Conservation (phyloP, 495 filamentous ascomycete genomes). For the Aspergillus indologenus region DNA sequence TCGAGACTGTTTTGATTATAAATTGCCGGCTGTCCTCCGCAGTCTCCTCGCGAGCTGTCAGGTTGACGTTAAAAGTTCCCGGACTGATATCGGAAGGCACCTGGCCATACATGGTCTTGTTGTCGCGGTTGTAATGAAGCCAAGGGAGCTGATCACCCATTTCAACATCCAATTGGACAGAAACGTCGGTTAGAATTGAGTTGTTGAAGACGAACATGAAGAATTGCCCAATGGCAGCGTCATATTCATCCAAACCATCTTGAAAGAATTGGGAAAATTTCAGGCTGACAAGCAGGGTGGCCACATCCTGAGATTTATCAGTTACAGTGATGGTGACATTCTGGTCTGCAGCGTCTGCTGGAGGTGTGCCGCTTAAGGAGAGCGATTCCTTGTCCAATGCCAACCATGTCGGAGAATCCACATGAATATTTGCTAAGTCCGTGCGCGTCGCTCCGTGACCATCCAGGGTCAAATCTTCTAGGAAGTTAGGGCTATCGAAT, state of each 20-base stretch:
- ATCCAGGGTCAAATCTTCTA: constrained; percentile 58
- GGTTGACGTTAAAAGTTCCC: constrained; percentile 41
- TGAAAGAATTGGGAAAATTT: constrained; percentile 49
- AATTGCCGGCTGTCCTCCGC: constrained; percentile 48
- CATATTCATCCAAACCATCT: constrained; percentile 40
- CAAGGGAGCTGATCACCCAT: constrained; percentile 55
- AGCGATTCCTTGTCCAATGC: constrained; percentile 62
- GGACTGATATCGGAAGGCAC: constrained; percentile 52
- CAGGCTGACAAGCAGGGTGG: constrained; percentile 62
- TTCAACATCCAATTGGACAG: constrained; percentile 54
- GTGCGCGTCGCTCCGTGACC: constrained; percentile 44
- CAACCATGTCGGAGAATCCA: constrained; percentile 66
- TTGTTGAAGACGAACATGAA: constrained; percentile 64
- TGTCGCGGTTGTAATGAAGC: constrained; percentile 61
- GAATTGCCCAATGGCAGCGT: constrained; percentile 58
- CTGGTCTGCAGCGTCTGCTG: constrained; percentile 48
- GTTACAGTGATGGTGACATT: constrained; percentile 64
- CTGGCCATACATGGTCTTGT: constrained; percentile 57
- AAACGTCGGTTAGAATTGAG: constrained; percentile 48
- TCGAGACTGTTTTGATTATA: constrained; percentile 43
- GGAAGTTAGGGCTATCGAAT: constrained; percentile 55
- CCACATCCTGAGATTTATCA: constrained; percentile 61
- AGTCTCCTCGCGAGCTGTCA: constrained; percentile 50
- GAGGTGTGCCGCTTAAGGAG: constrained; percentile 61
- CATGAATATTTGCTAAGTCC: constrained; percentile 47